Base-by-base conservation (phyloP, 73 alveolate genomes). In the Halteria grandinella region DNA sequence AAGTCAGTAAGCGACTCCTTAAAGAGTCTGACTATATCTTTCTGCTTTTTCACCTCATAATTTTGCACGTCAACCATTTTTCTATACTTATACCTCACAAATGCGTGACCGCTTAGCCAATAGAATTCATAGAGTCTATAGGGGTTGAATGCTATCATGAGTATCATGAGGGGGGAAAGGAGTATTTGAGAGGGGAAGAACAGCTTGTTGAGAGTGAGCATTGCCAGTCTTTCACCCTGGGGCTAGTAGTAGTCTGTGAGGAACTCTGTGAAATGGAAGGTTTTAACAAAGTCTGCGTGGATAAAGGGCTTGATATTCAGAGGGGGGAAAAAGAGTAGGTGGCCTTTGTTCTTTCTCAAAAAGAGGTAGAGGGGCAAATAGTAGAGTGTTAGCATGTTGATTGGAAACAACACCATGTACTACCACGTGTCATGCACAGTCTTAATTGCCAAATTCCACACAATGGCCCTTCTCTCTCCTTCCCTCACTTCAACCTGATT, bases 81-180 rank as follows among this genome's bases (percentile, higher is more conserved):
- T 8, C 43, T 3, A 12, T 21, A 3, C 2, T 5, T 17, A 39
- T 11, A 60, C 6, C 43, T 37, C 2, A 37, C 8, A 37, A 60
- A 60, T 28, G 37, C 23, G 24, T 60, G 29, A 6, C 20, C 12
- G 21, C 43, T 39, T 1, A 7, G 37, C 18, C 20, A 3, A 37
- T 40, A 60, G 59, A 60, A 60, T 23, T 60, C 15, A 34, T 40
- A 60, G 15, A 59, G 18, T 40, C 77, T 60, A 20, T 60, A 60
- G 3, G 77, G 77, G 34, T 60, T 60, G 2, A 34, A 60, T 1
- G 11, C 8, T 21, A 60, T 21, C 3, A 59, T 60, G 1, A 40
- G 5, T 1, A 40, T 3, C 12, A 37, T 60, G 18, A 39, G 18
- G 14, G 58, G 55, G 1, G 23, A 37, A 21, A 40, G 43, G 21